Base-by-base conservation (phyloP, 805 yeast species). In the Diddensiella santjacobensis region DNA sequence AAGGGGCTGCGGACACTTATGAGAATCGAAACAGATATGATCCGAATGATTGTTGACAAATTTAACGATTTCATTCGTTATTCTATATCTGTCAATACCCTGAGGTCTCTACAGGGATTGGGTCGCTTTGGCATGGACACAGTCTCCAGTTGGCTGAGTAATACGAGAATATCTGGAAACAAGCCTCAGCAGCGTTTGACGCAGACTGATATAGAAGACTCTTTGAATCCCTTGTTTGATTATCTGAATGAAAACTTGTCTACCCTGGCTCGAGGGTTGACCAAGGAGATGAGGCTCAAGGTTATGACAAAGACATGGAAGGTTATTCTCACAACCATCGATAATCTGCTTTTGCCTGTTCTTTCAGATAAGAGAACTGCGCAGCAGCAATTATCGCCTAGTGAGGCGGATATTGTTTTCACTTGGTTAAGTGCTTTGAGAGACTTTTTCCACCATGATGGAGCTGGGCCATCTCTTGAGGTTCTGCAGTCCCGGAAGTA, bases 291-390 rank as follows among this genome's bases (percentile, higher is more conserved):
- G 29, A 65, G 84, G 15, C 61, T 77, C 44, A 76, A 78, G 53
- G 86, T 87, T 0, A 84, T 87, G 85, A 59, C 83, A 1, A 83
- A 82, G 44, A 79, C 91, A 0, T 91, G 98, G 98, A 68, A 70
- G n/a, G 80, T 80, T 10, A 80, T 88, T 1, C 70, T 91, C 4
- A 66, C 71, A 2, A 73, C 81, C 20, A 84, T 91, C 0, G 96
- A 88, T 58, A 75, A 73, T 33, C 68, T 91, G 15, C 62, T 89
- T 3, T 66, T 91, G 3, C 98, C 98, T 0, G 79, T 86, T 18
- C 63, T 88, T 24, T 64, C 72, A 4, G 66, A 63, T 4, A 62
- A 58, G 35, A 55, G 64, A 2, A 70, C 72, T 19, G 50, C 58
- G 2, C 70, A 68, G 48, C 62, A 65, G 39, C 77, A 78, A 15